Evolutionary conservation across 2,329 filamentous ascomycete species (phyloP).

Genomic region (Colletotrichum sp.): DNA sequence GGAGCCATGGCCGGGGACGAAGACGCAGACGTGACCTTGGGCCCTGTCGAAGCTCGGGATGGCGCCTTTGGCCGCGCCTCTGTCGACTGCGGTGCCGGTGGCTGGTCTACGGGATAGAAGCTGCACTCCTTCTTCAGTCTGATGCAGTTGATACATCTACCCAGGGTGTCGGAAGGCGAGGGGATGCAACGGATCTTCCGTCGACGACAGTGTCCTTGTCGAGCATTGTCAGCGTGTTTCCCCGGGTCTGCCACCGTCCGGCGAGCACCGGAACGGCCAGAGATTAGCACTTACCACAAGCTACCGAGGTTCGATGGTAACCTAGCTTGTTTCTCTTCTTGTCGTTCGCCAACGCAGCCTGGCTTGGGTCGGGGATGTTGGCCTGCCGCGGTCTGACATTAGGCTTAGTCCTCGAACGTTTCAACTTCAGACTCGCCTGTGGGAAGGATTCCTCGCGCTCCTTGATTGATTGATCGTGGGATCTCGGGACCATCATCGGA

Average conservation of each 20-base stretch:
- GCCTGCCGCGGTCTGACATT: conserved; percentile 48
- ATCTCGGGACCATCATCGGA: not conserved
- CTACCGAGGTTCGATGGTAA: conserved; percentile 93
- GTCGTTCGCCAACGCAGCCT: conserved; percentile 46
- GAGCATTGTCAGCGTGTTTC: not conserved
- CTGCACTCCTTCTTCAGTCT: conserved; percentile 93
- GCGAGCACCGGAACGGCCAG: not conserved
- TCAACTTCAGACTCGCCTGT: conserved; percentile 43
- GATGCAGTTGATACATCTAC: conserved; percentile 90
- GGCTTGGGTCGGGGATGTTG: conserved; percentile 36
- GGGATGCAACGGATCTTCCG: conserved; percentile 93
- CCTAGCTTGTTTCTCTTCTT: conserved; percentile 86
- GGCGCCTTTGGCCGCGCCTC: conserved; percentile 48
- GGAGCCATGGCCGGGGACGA: conserved; percentile 53
- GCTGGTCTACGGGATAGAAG: conserved; percentile 88
- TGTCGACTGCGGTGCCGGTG: conserved; percentile 48
- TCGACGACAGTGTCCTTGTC: conserved; percentile 83
- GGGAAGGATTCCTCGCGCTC: conserved; percentile 42
- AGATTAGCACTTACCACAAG: conserved; percentile 77
- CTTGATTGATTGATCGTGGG: conserved; percentile 27
- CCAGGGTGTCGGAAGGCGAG: conserved; percentile 72
- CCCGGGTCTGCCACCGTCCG: not conserved
- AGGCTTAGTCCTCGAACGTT: conserved; percentile 56
- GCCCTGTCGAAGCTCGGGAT: conserved; percentile 41
- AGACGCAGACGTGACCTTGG: conserved; percentile 48